phyloP scores from a whole-genome alignment of 441 rosid genomes.

The Croton laevigatus region DNA sequence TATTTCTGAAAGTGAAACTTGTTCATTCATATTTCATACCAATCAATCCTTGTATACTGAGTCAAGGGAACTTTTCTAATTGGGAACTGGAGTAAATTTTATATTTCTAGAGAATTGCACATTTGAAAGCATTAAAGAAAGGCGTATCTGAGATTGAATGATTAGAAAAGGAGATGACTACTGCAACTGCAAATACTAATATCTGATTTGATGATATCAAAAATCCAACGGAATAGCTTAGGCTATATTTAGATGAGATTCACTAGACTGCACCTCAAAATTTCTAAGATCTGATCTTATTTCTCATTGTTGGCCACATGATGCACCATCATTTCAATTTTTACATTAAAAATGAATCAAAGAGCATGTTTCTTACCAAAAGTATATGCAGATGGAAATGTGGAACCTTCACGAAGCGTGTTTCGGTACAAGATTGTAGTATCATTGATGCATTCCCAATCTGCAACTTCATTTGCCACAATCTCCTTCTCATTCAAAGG shows the following conservation, averaged over 20 bases:
- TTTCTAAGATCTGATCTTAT: not conserved
- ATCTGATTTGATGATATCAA: no score
- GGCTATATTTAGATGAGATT: not conserved
- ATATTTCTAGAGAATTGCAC: no score
- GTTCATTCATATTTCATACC: no score
- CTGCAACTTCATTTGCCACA: constrained; percentile 62
- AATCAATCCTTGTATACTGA: no score
- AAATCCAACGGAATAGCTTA: constrained; percentile 7
- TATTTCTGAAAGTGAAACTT: no score
- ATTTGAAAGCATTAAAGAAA: no score
- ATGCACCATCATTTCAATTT: constrained; percentile 9
- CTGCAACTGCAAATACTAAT: no score
- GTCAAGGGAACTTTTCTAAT: no score
- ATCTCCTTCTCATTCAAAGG: constrained; percentile 93
- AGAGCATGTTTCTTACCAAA: constrained; percentile 58
- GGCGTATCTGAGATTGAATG: no score
- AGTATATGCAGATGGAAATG: constrained; percentile 82
- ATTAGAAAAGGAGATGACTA: no score
- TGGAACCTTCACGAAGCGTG: constrained; percentile 89
- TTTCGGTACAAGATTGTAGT: constrained; percentile 78
- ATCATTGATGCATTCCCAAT: constrained; percentile 96
- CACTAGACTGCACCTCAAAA: constrained; percentile 1
- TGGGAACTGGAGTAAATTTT: no score
- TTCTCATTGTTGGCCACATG: not conserved
- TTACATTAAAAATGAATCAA: constrained; percentile 6